Evolutionary conservation across 352 stramenopile species (phyloP), one percentile per base, ranked within the genome.

Genomic region (Pythium grandisporangium): DNA sequence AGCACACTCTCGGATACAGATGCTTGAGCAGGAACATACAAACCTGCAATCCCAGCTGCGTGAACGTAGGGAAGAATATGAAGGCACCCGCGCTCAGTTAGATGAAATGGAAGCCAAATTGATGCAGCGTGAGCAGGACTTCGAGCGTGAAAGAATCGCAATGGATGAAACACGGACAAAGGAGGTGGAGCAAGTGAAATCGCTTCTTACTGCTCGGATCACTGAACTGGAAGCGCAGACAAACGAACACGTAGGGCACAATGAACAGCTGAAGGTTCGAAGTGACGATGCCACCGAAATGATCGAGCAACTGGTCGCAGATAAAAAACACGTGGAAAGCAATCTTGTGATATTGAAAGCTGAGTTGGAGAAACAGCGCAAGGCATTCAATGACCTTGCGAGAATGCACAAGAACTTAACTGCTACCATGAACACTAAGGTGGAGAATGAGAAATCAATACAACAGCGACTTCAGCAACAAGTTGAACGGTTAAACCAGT

Each of bases 341-440:
- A 51, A 49, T 0, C 34, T 71, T 20, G 55, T 66, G 20, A 35
- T 49, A 6, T 44, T 61, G 13, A 75, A 72, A 43, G 3, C 26
- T 6, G 69, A 80, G 7, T 32, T 58, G 8, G 26, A 33, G 7
- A 69, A 73, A 36, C 74, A 84, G 23, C 53, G 53, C 7, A 81
- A 83, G 30, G 69, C 79, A 19, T 77, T 83, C 38, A 73, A 58
- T 14, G 70, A 84, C 46, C 36, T 87, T 17, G 57, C 69, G 8
- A 61, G 74, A 12, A 79, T 84, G 52, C 62, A 87, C 58, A 83
- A 78, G 56, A 84, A 77, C 26, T 35, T 83, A 13, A 55, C 49
- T 2, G 68, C 79, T 8, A 57, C 70, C 0, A 76, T 84, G 54
- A 65, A 72, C 3, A 39, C 53, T 29, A 53, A 47, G 4, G 19